Conservation (phyloP, 2,329 filamentous ascomycete species). For the Metarhizium album region DNA sequence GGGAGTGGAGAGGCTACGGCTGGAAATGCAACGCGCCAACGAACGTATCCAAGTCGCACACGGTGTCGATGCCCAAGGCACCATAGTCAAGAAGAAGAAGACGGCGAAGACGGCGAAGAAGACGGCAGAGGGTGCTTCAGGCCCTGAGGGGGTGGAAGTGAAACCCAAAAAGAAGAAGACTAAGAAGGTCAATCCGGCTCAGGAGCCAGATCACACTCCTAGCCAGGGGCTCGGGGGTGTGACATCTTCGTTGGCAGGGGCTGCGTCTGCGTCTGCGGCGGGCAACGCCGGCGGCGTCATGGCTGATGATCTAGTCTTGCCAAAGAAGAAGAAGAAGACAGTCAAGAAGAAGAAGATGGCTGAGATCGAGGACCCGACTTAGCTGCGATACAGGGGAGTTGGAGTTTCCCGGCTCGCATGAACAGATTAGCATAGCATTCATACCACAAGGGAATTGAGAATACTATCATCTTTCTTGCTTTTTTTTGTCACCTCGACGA, state of each 20-base stretch:
- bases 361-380: slow-evolving; percentile 17
- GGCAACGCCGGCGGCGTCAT: not conserved
- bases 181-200: slow-evolving; percentile 16
- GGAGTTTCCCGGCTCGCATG: not conserved
- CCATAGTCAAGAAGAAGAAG: slow-evolving; percentile 58
- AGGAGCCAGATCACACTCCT: not conserved
- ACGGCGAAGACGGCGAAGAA: slow-evolving; percentile 28
- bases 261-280: not conserved
- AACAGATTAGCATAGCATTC: not conserved
- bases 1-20: slow-evolving; percentile 73
- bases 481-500: no score
- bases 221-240: not conserved
- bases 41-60: slow-evolving; percentile 63
- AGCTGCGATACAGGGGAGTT: not conserved
- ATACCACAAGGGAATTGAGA: no score
- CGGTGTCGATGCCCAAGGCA: slow-evolving; percentile 55
- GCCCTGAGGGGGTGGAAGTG: slow-evolving; percentile 18
- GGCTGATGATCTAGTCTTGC: slow-evolving; percentile 18
- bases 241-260: not conserved
- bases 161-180: slow-evolving; percentile 42
- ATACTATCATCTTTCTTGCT: not conserved
- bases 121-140: slow-evolving; percentile 13
- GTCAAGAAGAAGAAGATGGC: slow-evolving; percentile 29
- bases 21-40: slow-evolving; percentile 81
- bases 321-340: slow-evolving; percentile 37